Conservation (phyloP, 192 early-diverging fungal genomes). For the Coemansia sp. region DNA sequence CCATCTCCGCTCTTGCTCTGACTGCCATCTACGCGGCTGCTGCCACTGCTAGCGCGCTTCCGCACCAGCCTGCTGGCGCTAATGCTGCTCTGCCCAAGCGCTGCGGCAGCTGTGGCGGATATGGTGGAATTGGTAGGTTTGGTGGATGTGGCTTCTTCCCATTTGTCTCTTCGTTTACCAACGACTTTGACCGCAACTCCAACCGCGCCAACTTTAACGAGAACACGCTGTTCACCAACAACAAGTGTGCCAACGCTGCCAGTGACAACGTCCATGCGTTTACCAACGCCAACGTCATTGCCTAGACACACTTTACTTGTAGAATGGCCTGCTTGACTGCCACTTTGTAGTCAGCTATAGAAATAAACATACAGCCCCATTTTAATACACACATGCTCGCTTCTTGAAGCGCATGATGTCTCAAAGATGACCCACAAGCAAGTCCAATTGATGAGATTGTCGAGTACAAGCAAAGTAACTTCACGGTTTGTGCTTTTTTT, state of each 20-base stretch:
- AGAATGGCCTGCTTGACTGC: background rate
- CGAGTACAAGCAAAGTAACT: too few species aligned
- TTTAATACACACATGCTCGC: too few species aligned
- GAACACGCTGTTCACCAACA: constrained; percentile 15
- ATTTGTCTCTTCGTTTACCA: constrained; percentile 11
- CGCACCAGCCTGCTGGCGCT: too few species aligned
- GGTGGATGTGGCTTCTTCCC: constrained; percentile 13
- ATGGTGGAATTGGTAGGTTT: background rate
- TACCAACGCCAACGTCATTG: constrained; percentile 64
- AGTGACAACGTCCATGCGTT: constrained; percentile 62
- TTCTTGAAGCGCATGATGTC: too few species aligned
- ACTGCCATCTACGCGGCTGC: too few species aligned
- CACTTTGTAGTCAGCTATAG: too few species aligned
- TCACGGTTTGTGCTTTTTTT: background rate
- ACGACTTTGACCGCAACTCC: constrained; percentile 5
- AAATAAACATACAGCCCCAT: too few species aligned
- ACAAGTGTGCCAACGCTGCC: background rate
- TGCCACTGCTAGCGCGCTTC: too few species aligned
- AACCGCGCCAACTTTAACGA: constrained; percentile 18
- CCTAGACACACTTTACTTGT: constrained; percentile 42
- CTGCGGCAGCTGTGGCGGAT: background rate
- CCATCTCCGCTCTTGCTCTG: too few species aligned
- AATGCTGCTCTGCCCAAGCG: too few species aligned
- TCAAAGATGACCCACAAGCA: too few species aligned
- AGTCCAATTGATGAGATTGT: too few species aligned